Evolutionary conservation across 2,329 filamentous ascomycete genomes (phyloP).

Genomic region (Aspergillus sp.): DNA sequence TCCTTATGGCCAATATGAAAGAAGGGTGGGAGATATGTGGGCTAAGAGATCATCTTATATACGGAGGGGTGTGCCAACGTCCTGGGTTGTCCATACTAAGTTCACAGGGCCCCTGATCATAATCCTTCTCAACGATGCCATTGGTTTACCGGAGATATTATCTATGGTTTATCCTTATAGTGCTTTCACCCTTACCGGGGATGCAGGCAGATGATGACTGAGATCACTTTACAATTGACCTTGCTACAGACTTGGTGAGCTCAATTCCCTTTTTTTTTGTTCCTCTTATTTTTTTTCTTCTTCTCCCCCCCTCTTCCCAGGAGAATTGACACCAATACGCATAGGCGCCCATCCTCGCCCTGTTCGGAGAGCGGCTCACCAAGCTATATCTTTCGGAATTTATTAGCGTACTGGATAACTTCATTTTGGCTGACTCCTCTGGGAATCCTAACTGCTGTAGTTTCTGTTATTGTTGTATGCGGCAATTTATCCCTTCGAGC

Average conservation of each 20-base stretch:
- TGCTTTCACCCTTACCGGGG: slow-evolving; percentile 11
- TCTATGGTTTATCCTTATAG: too few relatives aligned
- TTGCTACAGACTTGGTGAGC: slow-evolving; percentile 33
- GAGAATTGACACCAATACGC: neutral
- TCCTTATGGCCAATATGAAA: too few relatives aligned
- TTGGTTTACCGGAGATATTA: too few relatives aligned
- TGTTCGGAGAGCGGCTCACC: slow-evolving; percentile 44
- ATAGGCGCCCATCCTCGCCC: slow-evolving; percentile 29
- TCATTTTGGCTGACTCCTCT: slow-evolving; percentile 46
- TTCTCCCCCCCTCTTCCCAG: too few relatives aligned
- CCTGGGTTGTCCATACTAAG: too few relatives aligned
- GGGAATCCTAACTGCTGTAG: slow-evolving; percentile 40
- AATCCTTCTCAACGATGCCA: too few relatives aligned
- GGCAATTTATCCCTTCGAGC: slow-evolving; percentile 39
- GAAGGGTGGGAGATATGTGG: too few relatives aligned
- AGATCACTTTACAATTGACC: slow-evolving; percentile 35
- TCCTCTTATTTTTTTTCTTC: too few relatives aligned
- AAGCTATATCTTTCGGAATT: slow-evolving; percentile 46
- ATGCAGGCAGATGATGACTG: slow-evolving; percentile 22
- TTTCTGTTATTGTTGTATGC: slow-evolving; percentile 42
- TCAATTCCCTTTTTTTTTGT: neutral
- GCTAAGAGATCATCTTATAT: too few relatives aligned
- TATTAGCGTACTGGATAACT: slow-evolving; percentile 34
- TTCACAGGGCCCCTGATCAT: too few relatives aligned
- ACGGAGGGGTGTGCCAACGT: too few relatives aligned